phyloP scores from a whole-genome alignment of 345 rosid species.

The Citrus unshiu region DNA sequence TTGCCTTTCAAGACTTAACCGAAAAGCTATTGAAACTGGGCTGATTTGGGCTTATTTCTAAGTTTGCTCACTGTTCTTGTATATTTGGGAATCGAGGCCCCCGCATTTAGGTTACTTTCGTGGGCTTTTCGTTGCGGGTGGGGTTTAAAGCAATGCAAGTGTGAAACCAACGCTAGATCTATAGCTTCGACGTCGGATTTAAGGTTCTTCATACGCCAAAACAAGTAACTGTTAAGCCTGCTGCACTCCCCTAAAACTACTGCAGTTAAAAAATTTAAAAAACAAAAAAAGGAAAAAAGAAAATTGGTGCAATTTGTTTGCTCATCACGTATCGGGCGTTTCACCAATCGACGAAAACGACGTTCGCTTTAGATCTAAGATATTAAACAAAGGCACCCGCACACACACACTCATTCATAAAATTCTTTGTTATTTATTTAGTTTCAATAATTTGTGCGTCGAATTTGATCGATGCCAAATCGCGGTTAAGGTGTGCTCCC shows the following conservation, averaged over 20 bases:
- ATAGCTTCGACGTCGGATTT: background rate
- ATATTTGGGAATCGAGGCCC: no score
- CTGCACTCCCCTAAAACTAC: background rate
- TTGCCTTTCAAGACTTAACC: background rate
- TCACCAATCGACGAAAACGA: constrained; percentile 14
- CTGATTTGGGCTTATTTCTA: no score
- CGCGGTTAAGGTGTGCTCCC: constrained; percentile 7
- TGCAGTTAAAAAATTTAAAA: background rate
- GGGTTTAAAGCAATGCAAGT: no score
- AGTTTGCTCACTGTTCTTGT: no score
- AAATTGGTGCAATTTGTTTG: background rate
- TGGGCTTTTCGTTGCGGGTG: no score
- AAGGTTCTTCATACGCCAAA: no score
- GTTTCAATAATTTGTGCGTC: background rate
- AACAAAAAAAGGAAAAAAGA: background rate
- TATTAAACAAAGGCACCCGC: no score
- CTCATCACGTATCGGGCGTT: constrained; percentile 1
- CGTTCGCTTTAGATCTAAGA: constrained; percentile 34
- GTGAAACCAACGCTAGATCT: no score
- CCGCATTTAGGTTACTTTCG: no score
- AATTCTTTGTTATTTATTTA: background rate
- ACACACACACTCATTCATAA: background rate
- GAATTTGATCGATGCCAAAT: constrained; percentile 7
- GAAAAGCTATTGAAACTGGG: no score
- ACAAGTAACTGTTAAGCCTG: background rate